Percentiles rank a stretch among this genome's conserved stretches.
phyloP scores from a whole-genome alignment of 139 green algal genomes.

The Volvox africanus region DNA sequence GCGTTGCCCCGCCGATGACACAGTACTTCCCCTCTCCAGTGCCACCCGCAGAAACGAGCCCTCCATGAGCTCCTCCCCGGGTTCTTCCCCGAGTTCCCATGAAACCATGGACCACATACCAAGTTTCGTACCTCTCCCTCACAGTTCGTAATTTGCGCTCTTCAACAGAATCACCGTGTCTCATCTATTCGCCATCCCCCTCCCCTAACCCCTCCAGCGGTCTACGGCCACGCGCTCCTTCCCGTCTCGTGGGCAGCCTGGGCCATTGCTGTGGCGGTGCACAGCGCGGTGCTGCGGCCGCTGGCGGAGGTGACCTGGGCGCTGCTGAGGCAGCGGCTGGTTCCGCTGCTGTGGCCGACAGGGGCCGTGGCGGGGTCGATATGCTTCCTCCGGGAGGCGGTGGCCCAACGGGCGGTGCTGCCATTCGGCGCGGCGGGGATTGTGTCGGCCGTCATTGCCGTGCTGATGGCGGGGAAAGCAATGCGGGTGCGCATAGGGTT shows the following conservation, averaged over 20 bases:
- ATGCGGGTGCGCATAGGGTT: too few species aligned
- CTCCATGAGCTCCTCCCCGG: too few species aligned
- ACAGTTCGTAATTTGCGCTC: too few species aligned
- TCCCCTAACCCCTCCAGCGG: not conserved
- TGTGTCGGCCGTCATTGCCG: not conserved
- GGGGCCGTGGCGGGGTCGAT: not conserved
- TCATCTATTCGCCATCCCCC: not conserved
- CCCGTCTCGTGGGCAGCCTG: not conserved
- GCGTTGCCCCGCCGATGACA: too few species aligned
- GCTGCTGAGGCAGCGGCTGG: not conserved
- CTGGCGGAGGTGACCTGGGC: not conserved
- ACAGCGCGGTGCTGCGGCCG: not conserved
- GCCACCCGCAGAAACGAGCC: too few species aligned
- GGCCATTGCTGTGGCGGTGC: not conserved
- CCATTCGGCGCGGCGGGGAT: not conserved
- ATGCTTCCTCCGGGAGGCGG: constrained; percentile 10
- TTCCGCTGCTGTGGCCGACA: constrained; percentile 11
- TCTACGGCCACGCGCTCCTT: not conserved
- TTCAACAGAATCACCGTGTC: too few species aligned
- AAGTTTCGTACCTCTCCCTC: too few species aligned
- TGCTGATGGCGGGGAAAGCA: constrained; percentile 20
- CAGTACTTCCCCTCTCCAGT: too few species aligned
- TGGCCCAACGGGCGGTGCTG: not conserved
- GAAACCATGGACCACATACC: too few species aligned
- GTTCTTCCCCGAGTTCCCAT: too few species aligned